phyloP scores from a whole-genome alignment of 768 basidiomycete species.

The Neoboletus brunneissimus region DNA sequence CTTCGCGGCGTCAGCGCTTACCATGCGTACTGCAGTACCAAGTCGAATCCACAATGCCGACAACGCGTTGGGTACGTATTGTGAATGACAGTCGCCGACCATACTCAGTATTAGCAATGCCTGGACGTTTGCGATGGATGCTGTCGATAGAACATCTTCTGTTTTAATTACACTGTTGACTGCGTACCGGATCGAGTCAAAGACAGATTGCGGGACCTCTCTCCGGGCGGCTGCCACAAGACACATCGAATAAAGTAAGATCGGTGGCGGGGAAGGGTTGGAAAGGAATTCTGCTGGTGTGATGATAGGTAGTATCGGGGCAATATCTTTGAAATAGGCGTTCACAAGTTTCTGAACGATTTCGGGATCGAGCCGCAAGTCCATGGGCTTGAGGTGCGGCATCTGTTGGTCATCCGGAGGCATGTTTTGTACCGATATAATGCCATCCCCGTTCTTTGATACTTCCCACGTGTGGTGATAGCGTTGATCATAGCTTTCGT shows the following conservation, averaged over 20 bases:
- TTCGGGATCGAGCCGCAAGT: constrained; percentile 73
- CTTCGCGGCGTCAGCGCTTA: constrained; percentile 36
- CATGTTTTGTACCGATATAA: constrained; percentile 78
- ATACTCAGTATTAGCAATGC: constrained; percentile 81
- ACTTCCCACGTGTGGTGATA: constrained; percentile 90
- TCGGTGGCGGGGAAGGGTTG: constrained; percentile 65
- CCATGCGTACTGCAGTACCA: constrained; percentile 92
- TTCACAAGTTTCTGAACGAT: constrained; percentile 83
- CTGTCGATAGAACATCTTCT: constrained; percentile 88
- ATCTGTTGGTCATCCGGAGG: constrained; percentile 52
- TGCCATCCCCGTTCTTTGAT: constrained; percentile 77
- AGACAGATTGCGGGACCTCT: constrained; percentile 79
- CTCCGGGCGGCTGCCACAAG: constrained; percentile 86
- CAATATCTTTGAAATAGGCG: constrained; percentile 85
- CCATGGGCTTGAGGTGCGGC: constrained; percentile 58
- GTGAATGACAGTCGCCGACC: constrained; percentile 89
- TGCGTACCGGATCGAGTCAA: constrained; percentile 83
- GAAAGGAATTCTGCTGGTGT: constrained; percentile 86
- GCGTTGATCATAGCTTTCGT: constrained; percentile 83
- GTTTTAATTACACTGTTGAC: constrained; percentile 85
- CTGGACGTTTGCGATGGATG: constrained; percentile 84
- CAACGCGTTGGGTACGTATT: constrained; percentile 79
- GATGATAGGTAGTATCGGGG: constrained; percentile 86
- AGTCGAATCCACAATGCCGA: constrained; percentile 85
- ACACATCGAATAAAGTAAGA: constrained; percentile 92